Base-by-base conservation (phyloP, 345 rosid species). In the Heritiera fomes region DNA sequence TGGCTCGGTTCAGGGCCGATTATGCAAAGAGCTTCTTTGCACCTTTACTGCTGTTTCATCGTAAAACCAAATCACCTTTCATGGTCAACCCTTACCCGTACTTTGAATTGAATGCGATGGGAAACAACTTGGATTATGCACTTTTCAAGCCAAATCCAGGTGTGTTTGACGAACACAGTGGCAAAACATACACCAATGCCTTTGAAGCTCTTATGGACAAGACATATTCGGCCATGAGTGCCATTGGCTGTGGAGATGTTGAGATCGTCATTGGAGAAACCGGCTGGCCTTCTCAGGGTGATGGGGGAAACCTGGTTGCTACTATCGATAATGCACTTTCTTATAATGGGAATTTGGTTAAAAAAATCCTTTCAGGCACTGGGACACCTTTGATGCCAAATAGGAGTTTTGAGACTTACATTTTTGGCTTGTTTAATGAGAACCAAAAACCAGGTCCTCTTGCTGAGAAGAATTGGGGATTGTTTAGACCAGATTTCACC, bases 351-450 rank as follows among this genome's bases (percentile, higher is more conserved):
- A 80, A 88, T 75, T 52, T 93, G 77, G 78, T 89, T 8, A 80
- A 61, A 83, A 83, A 80, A n/a, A 73, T 84, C 0, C 63, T 12
- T 18, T 84, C 91, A 0, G 84, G 93, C n/a, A 80, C 56, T 30
- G 98, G 98, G 9, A 95, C 98, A 3, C 98, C 98, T 0, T 75
- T 93, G 80, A 91, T 91, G 98, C 98, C 98, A 3, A 87, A 86
- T 1, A 78, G 88, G 77, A 75, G 47, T 47, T 87, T 95, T 30
- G 95, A 91, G 86, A 85, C 95, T 0, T 93, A 86, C 76, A 86
- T 93, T 66, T 94, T 94, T 53, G 90, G 88, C 0, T 76, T 94
- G 77, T 94, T 94, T 30, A 89, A 94, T 17, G 98, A 95, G 91
- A 93, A 91, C 73, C 78, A 62, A 14, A 95, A 95, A 8, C 92